Conservation (phyloP, 306 rosid genomes). For the Pueraria montana region DNA sequence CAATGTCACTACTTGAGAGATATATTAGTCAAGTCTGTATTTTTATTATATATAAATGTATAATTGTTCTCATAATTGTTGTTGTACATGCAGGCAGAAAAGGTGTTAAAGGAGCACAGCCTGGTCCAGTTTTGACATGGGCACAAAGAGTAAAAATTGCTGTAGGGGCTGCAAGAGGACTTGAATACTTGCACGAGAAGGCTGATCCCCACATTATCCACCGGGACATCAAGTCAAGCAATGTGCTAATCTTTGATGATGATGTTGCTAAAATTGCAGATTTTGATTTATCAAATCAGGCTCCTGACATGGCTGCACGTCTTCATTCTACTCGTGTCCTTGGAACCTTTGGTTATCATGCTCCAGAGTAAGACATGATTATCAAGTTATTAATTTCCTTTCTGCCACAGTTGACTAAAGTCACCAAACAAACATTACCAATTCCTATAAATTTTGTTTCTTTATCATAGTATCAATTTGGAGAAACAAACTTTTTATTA, state of each 20-base stretch:
- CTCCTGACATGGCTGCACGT: conserved; percentile 99
- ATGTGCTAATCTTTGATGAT: conserved; percentile 89
- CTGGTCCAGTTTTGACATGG: conserved; percentile 97
- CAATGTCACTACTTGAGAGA: conserved; percentile 13
- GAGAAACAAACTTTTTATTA: conserved; percentile 7
- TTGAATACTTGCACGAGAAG: conserved; percentile 92
- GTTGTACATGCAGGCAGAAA: conserved; percentile 77
- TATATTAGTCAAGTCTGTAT: conserved; percentile 20
- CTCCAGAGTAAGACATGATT: conserved; percentile 85
- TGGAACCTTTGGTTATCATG: conserved; percentile 97
- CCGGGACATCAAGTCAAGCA: conserved; percentile 96
- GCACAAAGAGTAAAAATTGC: conserved; percentile 94
- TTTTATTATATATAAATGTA: background rate
- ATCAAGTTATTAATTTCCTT: conserved; percentile 21
- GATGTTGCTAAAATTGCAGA: conserved; percentile 94
- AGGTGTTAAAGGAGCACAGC: conserved; percentile 97
- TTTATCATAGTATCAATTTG: conserved; percentile 32
- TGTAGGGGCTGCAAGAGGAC: conserved; percentile 97
- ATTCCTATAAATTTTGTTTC: conserved; percentile 34
- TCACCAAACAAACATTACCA: conserved; percentile 16
- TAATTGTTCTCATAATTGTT: conserved; percentile 23
- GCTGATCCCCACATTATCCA: conserved; percentile 88
- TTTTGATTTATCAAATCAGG: conserved; percentile 96
- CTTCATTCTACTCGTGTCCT: conserved; percentile 98
- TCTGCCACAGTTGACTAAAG: conserved; percentile 23